These are phyloP conservation scores for Sclerotinia subarctica DNA, from an alignment of 2,329 filamentous ascomycete genomes.

Conservation along the genomic window DNA sequence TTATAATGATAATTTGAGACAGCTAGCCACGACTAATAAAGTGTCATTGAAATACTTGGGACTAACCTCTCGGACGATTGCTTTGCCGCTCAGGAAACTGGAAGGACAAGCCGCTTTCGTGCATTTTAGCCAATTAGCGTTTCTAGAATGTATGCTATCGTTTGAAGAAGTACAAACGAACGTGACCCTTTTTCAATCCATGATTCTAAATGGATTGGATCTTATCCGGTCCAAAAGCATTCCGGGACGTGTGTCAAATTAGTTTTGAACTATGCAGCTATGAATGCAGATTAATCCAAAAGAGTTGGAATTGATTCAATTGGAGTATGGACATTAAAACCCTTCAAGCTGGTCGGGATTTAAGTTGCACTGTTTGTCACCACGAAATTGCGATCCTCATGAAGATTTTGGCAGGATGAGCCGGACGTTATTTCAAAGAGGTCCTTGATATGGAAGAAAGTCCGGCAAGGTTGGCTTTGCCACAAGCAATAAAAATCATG, in stretches of 20 bases:
- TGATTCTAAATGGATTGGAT: neutral
- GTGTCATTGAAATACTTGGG: neutral
- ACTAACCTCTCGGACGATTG: slow-evolving; percentile 8
- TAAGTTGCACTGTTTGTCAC: neutral
- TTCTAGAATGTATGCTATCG: neutral
- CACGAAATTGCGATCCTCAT: neutral
- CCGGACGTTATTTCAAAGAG: slow-evolving; percentile 1
- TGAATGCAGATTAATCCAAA: neutral
- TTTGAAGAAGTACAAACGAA: neutral
- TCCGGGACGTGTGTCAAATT: neutral
- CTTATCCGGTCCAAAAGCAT: neutral
- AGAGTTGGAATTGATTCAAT: neutral
- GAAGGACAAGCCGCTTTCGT: slow-evolving; percentile 13
- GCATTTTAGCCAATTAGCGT: neutral
- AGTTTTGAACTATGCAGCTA: neutral
- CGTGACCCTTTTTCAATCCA: neutral
- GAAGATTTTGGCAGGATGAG: slow-evolving; percentile 4
- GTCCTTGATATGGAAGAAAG: slow-evolving; percentile 1
- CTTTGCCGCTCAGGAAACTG: slow-evolving; percentile 9
- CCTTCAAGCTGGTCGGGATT: neutral
- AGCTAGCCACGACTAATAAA: neutral
- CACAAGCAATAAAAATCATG: neutral
- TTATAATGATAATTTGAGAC: neutral
- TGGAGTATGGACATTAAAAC: neutral
- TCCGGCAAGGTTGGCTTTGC: neutral